A percentile compares a stretch with the other conserved stretches of the same genome.
Evolutionary conservation across 1,139 yeast species (phyloP).

Genomic region (Debaryomyces singareniensis): DNA sequence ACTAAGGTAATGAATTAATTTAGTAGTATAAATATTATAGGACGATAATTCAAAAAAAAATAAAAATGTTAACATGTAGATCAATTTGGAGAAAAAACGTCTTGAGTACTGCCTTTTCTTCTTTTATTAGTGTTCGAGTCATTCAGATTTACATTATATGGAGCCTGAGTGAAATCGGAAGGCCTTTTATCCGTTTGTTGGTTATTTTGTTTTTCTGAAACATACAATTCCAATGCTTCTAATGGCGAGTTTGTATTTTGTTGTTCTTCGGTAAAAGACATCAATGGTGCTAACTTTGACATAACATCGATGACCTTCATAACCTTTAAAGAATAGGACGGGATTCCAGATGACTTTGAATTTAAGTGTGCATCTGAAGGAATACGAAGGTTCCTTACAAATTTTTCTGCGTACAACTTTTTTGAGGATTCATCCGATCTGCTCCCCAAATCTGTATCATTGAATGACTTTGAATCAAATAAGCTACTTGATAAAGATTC

Average conservation of each 20-base stretch:
- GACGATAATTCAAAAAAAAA: too few species aligned
- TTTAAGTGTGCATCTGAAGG: constrained; percentile 19
- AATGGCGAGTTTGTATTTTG: constrained; percentile 48
- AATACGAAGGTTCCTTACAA: constrained; percentile 17
- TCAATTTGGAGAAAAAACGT: too few species aligned
- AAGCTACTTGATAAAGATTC: background rate
- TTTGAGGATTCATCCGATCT: constrained; percentile 11
- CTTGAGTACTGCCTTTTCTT: too few species aligned
- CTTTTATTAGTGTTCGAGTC: too few species aligned
- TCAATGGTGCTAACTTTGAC: constrained; percentile 60
- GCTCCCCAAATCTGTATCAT: background rate
- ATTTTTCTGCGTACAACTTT: constrained; percentile 9
- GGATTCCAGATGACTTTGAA: constrained; percentile 48
- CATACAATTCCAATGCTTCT: constrained; percentile 57
- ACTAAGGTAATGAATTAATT: too few species aligned
- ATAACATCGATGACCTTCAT: constrained; percentile 74
- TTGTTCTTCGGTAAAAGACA: constrained; percentile 47
- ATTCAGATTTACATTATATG: too few species aligned
- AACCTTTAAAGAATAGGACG: constrained; percentile 57
- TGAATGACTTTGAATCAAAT: too few species aligned
- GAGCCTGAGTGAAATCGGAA: too few species aligned
- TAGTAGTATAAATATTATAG: too few species aligned
- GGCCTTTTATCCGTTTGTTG: too few species aligned
- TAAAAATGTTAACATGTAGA: too few species aligned
- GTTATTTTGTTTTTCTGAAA: too few species aligned